Evolutionary conservation across 768 basidiomycete species (phyloP).

Genomic region (Daedaleopsis sinensis): DNA sequence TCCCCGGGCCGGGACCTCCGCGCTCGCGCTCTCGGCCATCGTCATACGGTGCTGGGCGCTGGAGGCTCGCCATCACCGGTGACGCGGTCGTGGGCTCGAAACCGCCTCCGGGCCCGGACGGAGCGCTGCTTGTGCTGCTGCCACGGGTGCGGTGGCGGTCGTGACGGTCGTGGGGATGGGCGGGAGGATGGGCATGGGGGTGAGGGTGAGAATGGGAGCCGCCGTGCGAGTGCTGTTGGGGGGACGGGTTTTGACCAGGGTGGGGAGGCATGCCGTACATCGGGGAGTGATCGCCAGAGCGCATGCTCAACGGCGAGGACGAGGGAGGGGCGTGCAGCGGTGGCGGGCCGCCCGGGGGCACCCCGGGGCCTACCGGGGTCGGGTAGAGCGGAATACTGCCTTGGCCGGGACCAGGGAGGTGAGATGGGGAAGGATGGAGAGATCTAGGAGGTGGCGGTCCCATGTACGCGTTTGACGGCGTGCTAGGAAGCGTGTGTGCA

Average conservation of each 20-base stretch:
- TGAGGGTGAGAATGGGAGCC: slow-evolving; percentile 12
- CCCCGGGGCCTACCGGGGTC: slow-evolving; percentile 27
- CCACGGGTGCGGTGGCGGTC: slow-evolving; percentile 11
- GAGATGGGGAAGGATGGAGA: slow-evolving; percentile 10
- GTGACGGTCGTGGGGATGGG: slow-evolving; percentile 12
- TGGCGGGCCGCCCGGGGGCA: slow-evolving; percentile 16
- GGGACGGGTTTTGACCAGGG: slow-evolving; percentile 31
- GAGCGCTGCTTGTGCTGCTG: slow-evolving; percentile 19
- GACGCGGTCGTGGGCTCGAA: slow-evolving; percentile 19
- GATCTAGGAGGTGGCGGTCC: slow-evolving; percentile 24
- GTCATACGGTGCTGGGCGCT: slow-evolving; percentile 25
- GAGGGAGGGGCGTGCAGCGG: slow-evolving; percentile 16
- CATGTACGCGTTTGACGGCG: slow-evolving; percentile 29
- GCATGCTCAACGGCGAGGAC: slow-evolving; percentile 16
- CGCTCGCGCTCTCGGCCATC: slow-evolving; percentile 19
- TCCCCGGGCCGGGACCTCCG: slow-evolving; percentile 22
- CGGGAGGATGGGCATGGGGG: slow-evolving; percentile 7
- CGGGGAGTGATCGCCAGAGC: slow-evolving; percentile 30
- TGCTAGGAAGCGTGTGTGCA: slow-evolving; percentile 24
- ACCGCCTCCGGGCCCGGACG: slow-evolving; percentile 11
- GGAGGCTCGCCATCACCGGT: slow-evolving; percentile 38
- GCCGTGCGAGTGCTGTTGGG: slow-evolving; percentile 23
- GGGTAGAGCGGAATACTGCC: slow-evolving; percentile 29
- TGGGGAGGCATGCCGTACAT: slow-evolving; percentile 32
- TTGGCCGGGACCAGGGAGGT: slow-evolving; percentile 18